These are phyloP conservation scores for Pseudopyrenochaeta lycopersici DNA, from an alignment of 2,329 filamentous ascomycete genomes.

Conservation along the genomic window DNA sequence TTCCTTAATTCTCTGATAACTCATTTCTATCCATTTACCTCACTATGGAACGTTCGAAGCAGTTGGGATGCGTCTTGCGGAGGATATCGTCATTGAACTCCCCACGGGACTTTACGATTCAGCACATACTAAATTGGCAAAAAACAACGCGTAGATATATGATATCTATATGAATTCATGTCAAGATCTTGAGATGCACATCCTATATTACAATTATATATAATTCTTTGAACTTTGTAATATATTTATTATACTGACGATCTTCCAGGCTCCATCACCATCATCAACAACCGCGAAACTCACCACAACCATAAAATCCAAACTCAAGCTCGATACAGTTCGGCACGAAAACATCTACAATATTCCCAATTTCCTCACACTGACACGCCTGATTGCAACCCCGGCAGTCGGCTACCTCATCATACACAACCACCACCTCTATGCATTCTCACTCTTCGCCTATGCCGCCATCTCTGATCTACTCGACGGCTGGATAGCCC, in stretches of 20 bases:
- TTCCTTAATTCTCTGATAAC: no score
- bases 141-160: no score
- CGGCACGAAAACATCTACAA: constrained; percentile 90
- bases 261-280: constrained; percentile 1
- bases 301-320: constrained; percentile 39
- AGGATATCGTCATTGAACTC: no score
- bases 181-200: no score
- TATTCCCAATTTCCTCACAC: constrained; percentile 91
- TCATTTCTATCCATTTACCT: no score
- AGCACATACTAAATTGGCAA: no score
- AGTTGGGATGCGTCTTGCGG: no score
- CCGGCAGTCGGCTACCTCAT: constrained; percentile 90
- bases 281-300: constrained; percentile 29
- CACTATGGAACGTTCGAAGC: no score
- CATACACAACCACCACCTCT: constrained; percentile 79
- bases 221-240: not conserved
- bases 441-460: constrained; percentile 84
- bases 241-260: constrained; percentile 4
- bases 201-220: no score
- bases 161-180: no score
- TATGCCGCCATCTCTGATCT: constrained; percentile 93
- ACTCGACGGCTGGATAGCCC: constrained; percentile 92
- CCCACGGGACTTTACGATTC: no score
- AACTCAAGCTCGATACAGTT: constrained; percentile 38
- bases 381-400: constrained; percentile 82